Evolutionary conservation across 2,329 filamentous ascomycete genomes (phyloP), one percentile per base, ranked within the genome.

Genomic region (Botrytis paeoniae): DNA sequence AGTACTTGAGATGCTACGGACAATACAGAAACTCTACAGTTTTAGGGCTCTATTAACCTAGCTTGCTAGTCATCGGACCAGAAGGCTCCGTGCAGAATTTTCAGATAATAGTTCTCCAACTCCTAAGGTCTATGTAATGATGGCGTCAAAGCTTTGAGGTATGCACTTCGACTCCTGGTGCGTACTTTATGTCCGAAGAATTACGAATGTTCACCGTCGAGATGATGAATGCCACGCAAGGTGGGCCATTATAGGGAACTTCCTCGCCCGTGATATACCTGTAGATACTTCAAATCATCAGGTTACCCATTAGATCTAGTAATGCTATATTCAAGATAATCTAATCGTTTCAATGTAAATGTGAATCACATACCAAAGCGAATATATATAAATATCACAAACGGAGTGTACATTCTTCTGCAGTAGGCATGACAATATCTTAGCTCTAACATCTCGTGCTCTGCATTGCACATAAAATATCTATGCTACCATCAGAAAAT

Each of bases 231-330:
- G 10, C 29, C 9, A 59, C 6, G 16, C 0, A 45, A 45, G 18
- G 43, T 3, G 29, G 1, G 1, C 12, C n/a, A 8, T 14, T 18
- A 16, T 32, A 16, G n/a, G n/a, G 4, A 0, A 18, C 32, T 10
- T 32, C 3, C 3, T 1, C 10, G 18, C 29, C 5, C 18, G 3
- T 32, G 3, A 20, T 32, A 3, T 29, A 10, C 3, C 54, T 59
- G 29, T 20, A 35, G 29, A 60, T 60, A 43, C 29, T n/a, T n/a
- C 10, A 2, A 4, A 48, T 12, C 1, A 25, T 25, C 3, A 12
- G 22, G 10, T 48, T 48, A 22, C 10, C 4, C 1, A 5, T 25
- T 0, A 25, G 25, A 25, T 12, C 1, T 0, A 48, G 45, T 4
- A 48, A 10, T 48, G 8, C 9, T 10, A 8, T 45, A 45, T 45